Base-by-base conservation (phyloP, 2,329 filamentous ascomycete genomes). In the Tolypocladium ophioglossoides region DNA sequence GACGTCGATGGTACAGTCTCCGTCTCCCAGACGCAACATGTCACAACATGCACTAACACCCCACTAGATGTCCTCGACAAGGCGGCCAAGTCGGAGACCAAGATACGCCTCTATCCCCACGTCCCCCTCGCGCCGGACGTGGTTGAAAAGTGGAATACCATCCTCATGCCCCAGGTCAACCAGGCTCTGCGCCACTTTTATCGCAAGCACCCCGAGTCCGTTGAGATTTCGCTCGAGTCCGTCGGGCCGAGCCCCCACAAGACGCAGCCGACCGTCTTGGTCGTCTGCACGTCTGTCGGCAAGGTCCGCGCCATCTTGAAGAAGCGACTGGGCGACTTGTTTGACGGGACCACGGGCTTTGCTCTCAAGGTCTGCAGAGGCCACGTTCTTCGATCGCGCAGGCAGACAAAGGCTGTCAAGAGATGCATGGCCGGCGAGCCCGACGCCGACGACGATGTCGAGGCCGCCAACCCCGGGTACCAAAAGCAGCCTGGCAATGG, bases 401-500 rank as follows among this genome's bases (percentile, higher is more conserved):
- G 75, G 52, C 63, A 74, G 12, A 56, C 65, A 32, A 64, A 67
- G 10, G 56, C 64, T 0, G 62, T 64, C 16, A 57, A 60, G 2
- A 59, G 66, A 32, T 70, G 69, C 1, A 69, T 68, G 68, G 69
- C 66, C 0, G 55, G 59, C 32, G 20, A 18, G 27, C 20, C 46
- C n/a, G 59, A 64, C 0, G 66, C 62, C 8, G 70, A 73, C 12
- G 65, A 71, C 53, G 70, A 74, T 4, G 52, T 69, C 0, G 67
- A 69, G 11, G 76, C 80, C 0, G 78, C 77, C 37, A 96, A 95
- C 63, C 83, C 84, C 1, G 84, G 83, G 56, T 92, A 89, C 65
- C 91, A 97, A 68, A 77, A 85, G 61, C 79, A 80, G 24, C 92
- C 92, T 1, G 71, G 82, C 0, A 96, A 91, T 61, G 92, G 92